Percentiles rank a stretch among this genome's conserved stretches.
phyloP scores from a whole-genome alignment of 139 green algal species.

The Volvox africanus region DNA sequence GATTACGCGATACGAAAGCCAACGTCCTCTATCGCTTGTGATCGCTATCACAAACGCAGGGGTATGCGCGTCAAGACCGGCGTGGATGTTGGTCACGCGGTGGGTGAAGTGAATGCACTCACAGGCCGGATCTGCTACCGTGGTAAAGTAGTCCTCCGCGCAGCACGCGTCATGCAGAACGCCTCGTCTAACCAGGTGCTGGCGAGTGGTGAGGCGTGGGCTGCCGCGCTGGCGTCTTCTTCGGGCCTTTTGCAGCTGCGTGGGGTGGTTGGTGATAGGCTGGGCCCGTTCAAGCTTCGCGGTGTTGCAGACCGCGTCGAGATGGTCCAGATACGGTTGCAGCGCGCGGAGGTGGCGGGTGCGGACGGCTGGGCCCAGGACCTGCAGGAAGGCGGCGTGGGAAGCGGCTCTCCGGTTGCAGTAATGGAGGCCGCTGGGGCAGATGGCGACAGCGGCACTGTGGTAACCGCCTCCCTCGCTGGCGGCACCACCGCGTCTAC shows the following conservation, averaged over 20 bases:
- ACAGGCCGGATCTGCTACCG: conserved; percentile 61
- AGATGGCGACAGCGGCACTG: neutral
- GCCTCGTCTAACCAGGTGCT: conserved; percentile 52
- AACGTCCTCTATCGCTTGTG: no score
- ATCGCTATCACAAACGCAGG: conserved; percentile 19
- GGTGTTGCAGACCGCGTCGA: conserved; percentile 36
- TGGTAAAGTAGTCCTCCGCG: conserved; percentile 51
- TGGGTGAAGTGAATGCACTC: conserved; percentile 53
- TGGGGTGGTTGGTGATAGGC: conserved; percentile 25
- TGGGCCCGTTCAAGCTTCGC: conserved; percentile 52
- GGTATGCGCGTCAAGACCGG: conserved; percentile 61
- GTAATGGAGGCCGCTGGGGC: neutral
- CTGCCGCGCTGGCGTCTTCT: neutral
- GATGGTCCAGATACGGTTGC: conserved; percentile 41
- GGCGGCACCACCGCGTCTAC: neutral
- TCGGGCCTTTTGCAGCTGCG: conserved; percentile 21
- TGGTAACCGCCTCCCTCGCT: neutral
- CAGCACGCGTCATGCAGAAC: conserved; percentile 20
- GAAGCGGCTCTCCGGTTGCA: neutral
- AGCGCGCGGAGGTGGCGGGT: conserved; percentile 6
- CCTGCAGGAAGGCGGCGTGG: conserved; percentile 5
- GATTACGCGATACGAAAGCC: no score
- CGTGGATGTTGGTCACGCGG: conserved; percentile 51
- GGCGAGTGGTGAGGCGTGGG: conserved; percentile 34
- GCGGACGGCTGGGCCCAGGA: conserved; percentile 44